These are phyloP conservation scores for Termitomyces sp. DNA, from an alignment of 768 basidiomycete genomes.

Conservation along the genomic window DNA sequence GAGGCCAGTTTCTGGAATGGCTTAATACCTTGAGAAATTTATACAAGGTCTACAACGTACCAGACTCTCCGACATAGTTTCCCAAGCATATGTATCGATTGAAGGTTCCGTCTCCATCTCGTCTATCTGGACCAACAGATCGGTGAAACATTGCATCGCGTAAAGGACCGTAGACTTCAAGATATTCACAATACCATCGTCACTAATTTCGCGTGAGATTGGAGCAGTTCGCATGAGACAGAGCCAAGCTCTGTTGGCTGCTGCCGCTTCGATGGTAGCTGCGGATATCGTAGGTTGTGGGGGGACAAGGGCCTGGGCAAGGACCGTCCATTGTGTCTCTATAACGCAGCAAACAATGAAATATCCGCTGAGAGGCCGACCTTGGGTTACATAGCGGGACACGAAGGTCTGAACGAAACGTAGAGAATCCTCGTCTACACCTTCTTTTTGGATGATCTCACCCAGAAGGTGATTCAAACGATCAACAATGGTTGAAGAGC, in stretches of 20 bases:
- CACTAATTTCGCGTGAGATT: constrained; percentile 35
- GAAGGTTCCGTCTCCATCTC: constrained; percentile 80
- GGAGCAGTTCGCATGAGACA: constrained; percentile 57
- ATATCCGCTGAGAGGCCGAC: constrained; percentile 81
- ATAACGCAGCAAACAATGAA: constrained; percentile 88
- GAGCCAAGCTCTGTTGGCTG: constrained; percentile 81
- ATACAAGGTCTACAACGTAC: constrained; percentile 35
- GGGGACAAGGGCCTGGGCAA: constrained; percentile 63
- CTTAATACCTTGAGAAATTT: not conserved
- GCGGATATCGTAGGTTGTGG: constrained; percentile 23
- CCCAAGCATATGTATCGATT: constrained; percentile 87
- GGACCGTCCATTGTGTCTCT: constrained; percentile 81
- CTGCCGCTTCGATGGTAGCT: constrained; percentile 63
- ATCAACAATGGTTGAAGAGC: constrained; percentile 65
- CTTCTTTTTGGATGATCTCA: constrained; percentile 58
- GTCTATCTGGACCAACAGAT: constrained; percentile 75
- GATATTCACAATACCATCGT: constrained; percentile 32
- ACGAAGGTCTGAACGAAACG: constrained; percentile 67
- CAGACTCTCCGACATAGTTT: constrained; percentile 88
- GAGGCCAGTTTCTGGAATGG: constrained; percentile 76
- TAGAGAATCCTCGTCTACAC: constrained; percentile 45
- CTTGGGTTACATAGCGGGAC: constrained; percentile 69
- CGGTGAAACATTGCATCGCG: constrained; percentile 74
- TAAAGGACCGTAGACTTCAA: constrained; percentile 52
- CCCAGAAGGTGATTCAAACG: constrained; percentile 67